Base-by-base conservation (phyloP, 768 basidiomycete species). In the Cytidiella melzeri region DNA sequence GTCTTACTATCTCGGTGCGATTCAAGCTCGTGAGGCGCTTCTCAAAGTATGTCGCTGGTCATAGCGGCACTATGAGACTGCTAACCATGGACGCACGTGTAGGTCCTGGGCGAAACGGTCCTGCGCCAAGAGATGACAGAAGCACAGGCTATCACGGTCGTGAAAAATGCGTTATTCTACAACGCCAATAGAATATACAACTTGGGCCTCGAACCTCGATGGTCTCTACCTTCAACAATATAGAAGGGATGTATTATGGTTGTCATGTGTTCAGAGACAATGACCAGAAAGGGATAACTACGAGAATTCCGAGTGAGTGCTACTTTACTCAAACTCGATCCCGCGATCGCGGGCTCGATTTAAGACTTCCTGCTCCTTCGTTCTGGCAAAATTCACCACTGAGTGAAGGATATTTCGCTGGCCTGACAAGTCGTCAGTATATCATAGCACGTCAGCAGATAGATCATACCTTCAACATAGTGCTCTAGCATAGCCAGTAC, bases 121-220 rank as follows among this genome's bases (percentile, higher is more conserved):
- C 55, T 60, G 4, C 55, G 59, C 20, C 70, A 68, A 9, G 83
- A 82, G 20, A 59, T 90, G 34, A 72, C 71, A 1, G 76, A 83
- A 52, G 53, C 58, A 2, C 73, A 81, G 54, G 86, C 84, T 0
- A 67, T 79, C 9, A 54, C 55, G 12, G 73, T 85, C 30, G 73
- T 78, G 3, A 63, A 80, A 54, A 72, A 75, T 13, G 75, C 74
- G 3, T 67, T 90, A 25, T 88, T 88, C 58, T 70, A 80, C 45
- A 90, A 80, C 41, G 74, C 88, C 4, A 84, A 84, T 62, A 67
- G 61, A 26, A 43, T 89, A 15, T 90, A 90, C 57, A 69, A 71
- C 6, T 65, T 89, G 42, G 73, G 69, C 1, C 67, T 87, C 37
- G 47, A 65, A 43, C 70, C 71, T 4, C 44, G 43, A 15, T 56